These are phyloP conservation scores for Rhododendron ferrugineum DNA, from an alignment of 148 eudicot genomes.

Conservation along the genomic window DNA sequence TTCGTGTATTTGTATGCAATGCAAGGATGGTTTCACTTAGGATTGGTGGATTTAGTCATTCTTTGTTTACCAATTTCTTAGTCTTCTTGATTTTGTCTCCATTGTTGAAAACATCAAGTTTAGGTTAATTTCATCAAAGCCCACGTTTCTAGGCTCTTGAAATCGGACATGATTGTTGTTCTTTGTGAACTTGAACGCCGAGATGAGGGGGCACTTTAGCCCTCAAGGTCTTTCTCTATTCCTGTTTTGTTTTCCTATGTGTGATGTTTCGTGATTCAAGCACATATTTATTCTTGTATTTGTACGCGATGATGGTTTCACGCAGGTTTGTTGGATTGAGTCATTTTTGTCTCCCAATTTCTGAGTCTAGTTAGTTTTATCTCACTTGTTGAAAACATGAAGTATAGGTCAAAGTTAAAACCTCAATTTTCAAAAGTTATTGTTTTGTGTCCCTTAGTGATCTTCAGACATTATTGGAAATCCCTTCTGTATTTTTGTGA, in stretches of 20 bases:
- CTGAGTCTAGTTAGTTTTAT: neutral
- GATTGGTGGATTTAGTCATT: neutral
- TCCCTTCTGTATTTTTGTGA: neutral
- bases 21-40: neutral
- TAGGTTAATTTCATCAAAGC: slow-evolving; percentile 35
- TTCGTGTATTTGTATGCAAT: neutral
- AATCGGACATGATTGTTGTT: slow-evolving; percentile 75
- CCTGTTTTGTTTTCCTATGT: neutral
- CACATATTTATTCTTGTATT: neutral
- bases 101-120: neutral
- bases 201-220: slow-evolving; percentile 58
- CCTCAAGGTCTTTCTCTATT: slow-evolving; percentile 44
- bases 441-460: neutral
- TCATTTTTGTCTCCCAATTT: neutral
- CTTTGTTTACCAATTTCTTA: neutral
- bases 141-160: slow-evolving; percentile 66
- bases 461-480: neutral
- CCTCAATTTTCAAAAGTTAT: neutral
- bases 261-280: neutral
- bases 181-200: slow-evolving; percentile 77
- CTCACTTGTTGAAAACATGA: neutral
- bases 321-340: neutral
- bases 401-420: neutral
- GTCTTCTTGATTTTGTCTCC: neutral
- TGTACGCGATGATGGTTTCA: neutral